Percentiles rank a stretch among this genome's conserved stretches.
These are phyloP conservation scores for Penicilliopsis zonata DNA, from an alignment of 495 filamentous ascomycete genomes.

Conservation along the genomic window DNA sequence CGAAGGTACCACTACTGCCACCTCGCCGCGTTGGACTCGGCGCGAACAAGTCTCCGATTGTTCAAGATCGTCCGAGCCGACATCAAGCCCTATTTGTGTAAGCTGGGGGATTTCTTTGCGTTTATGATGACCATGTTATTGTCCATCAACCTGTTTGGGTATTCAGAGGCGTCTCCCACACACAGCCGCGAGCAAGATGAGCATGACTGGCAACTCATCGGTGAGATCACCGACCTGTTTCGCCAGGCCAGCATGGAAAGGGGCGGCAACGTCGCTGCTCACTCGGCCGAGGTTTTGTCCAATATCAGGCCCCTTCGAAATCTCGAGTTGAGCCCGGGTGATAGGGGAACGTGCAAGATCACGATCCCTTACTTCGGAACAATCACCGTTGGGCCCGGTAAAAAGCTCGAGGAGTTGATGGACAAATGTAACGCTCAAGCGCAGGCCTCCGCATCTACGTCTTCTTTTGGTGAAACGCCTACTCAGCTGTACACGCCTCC, in stretches of 20 bases:
- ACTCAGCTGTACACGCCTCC: constrained; percentile 16
- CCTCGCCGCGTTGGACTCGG: constrained; percentile 31
- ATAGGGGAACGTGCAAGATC: constrained; percentile 21
- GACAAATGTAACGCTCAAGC: constrained; percentile 3
- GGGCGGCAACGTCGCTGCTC: constrained; percentile 36
- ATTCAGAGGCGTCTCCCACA: constrained; percentile 15
- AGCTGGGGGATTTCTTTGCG: constrained; percentile 41
- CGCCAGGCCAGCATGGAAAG: constrained; percentile 22
- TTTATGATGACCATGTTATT: constrained; percentile 40
- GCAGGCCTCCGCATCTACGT: background rate
- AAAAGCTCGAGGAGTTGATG: constrained; percentile 10
- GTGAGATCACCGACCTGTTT: constrained; percentile 27
- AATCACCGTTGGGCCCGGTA: constrained; percentile 19
- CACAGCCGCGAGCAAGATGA: constrained; percentile 23
- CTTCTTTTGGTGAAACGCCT: constrained; percentile 4
- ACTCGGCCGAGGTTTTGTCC: constrained; percentile 33
- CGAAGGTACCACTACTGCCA: constrained; percentile 26
- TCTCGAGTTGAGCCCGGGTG: no score
- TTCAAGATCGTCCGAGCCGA: constrained; percentile 31
- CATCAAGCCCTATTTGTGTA: constrained; percentile 31
- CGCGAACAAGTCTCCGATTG: constrained; percentile 29
- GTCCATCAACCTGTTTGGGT: constrained; percentile 33
- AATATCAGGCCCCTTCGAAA: no score
- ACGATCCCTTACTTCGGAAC: constrained; percentile 36
- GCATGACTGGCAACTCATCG: constrained; percentile 32